Evolutionary conservation across 257 asterid species (phyloP), one percentile per base, ranked within the genome.

Genomic region (Capsicum rhomboideum): DNA sequence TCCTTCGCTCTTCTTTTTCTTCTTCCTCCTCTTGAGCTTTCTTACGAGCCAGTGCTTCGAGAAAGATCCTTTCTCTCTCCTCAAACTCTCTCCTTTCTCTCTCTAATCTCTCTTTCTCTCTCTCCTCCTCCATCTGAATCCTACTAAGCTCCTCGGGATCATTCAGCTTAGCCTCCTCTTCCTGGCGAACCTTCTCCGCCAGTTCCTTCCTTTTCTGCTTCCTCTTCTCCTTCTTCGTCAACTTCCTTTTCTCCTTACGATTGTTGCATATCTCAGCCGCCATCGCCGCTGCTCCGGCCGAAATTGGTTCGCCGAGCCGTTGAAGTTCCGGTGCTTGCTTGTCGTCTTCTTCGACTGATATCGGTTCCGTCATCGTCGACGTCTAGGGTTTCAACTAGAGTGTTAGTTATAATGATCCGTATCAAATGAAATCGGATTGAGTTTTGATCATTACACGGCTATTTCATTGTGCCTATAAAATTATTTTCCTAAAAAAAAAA

Each of bases 201-300:
- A 88, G 55, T 84, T 92, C 99, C 90, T 88, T 92, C 91, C 98
- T 88, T 90, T 86, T 92, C 84, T 92, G 92, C 91, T 92, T 94
- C 91, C 99, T 83, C 90, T 93, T 96, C 87, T 93, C 98, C 91
- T 90, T 92, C 93, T 96, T 96, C 87, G 90, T 89, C 71, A 81
- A 87, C 90, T 93, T 94, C 89, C 99, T 90, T 92, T 88, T 91
- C 58, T 90, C 96, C 91, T 90, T 91, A 74, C 98, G 92, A 79
- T 85, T 81, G 80, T n/a, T 75, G 53, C 63, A 69, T 18, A 72
- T 86, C 84, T 53, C 88, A n/a, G n/a, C n/a, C n/a, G n/a, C n/a
- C n/a, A n/a, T n/a, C 68, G 85, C 64, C 55, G 72, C 79, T 87
- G 84, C 83, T 4, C 56, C n/a, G 1, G 29, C 66, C 29, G 52